Evolutionary conservation across 2,329 filamentous ascomycete species (phyloP).

Genomic region (Alternaria sp.): DNA sequence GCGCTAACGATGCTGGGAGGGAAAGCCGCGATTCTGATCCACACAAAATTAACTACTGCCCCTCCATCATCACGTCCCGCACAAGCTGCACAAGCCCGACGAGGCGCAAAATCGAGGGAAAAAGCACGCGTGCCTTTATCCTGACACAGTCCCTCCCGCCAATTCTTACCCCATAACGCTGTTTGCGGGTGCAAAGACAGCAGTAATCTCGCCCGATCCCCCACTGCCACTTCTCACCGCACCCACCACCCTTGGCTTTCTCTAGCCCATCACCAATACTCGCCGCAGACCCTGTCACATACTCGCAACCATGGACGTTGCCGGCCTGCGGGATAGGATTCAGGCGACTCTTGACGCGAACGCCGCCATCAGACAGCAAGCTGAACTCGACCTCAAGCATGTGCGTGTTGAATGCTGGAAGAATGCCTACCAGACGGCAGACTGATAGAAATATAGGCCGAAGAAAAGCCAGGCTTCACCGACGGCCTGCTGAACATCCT

Average conservation of each 20-base stretch:
- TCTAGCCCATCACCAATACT: slow-evolving; percentile 18
- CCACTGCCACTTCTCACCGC: slow-evolving; percentile 32
- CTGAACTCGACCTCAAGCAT: slow-evolving; percentile 83
- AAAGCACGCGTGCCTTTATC: slow-evolving; percentile 24
- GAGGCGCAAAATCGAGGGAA: slow-evolving; percentile 32
- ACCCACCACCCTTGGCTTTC: slow-evolving; percentile 21
- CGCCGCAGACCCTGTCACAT: slow-evolving; percentile 17
- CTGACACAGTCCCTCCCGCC: slow-evolving; percentile 18
- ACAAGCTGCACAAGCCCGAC: slow-evolving; percentile 40
- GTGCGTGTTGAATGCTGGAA: slow-evolving; percentile 59
- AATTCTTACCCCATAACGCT: slow-evolving; percentile 22
- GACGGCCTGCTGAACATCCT: slow-evolving; percentile 91
- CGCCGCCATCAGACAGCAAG: slow-evolving; percentile 76
- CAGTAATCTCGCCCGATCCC: slow-evolving; percentile 21
- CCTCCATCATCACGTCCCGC: slow-evolving; percentile 30
- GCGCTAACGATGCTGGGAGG: slow-evolving; percentile 23
- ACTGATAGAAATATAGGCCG: slow-evolving; percentile 69
- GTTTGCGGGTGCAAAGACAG: slow-evolving; percentile 26
- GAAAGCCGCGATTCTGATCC: slow-evolving; percentile 25
- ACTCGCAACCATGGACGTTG: slow-evolving; percentile 72
- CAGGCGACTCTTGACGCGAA: slow-evolving; percentile 78
- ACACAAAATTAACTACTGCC: slow-evolving; percentile 29
- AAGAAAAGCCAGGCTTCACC: slow-evolving; percentile 88
- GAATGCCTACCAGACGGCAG: slow-evolving; percentile 19
- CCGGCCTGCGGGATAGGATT: slow-evolving; percentile 78